Conservation (phyloP, 2,329 filamentous ascomycete species). For the Cadophora gregata region DNA sequence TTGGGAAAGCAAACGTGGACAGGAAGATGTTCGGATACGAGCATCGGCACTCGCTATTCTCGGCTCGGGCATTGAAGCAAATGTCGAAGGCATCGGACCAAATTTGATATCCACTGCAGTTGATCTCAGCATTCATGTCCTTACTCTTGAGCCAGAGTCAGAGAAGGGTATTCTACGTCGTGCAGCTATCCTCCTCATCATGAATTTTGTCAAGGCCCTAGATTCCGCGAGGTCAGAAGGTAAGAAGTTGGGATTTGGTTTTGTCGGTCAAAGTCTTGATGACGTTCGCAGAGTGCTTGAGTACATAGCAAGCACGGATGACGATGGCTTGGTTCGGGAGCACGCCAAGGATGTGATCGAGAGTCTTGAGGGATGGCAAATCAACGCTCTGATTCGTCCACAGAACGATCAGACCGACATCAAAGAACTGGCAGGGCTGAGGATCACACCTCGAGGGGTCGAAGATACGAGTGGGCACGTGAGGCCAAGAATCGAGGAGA, state of each 20-base stretch:
- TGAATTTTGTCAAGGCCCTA: constrained; percentile 66
- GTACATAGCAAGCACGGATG: constrained; percentile 70
- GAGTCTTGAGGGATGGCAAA: constrained; percentile 66
- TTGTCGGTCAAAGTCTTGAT: constrained; percentile 60
- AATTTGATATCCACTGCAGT: constrained; percentile 60
- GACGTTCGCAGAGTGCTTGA: constrained; percentile 67
- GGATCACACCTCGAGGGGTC: constrained; percentile 45
- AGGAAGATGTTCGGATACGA: constrained; percentile 73
- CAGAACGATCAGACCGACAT: constrained; percentile 35
- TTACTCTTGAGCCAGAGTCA: constrained; percentile 65
- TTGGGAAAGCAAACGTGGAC: constrained; percentile 69
- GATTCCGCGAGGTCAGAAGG: constrained; percentile 57
- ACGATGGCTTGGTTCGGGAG: constrained; percentile 70
- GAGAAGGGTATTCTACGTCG: constrained; percentile 70
- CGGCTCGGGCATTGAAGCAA: constrained; percentile 63
- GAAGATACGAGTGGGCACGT: constrained; percentile 21
- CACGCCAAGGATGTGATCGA: constrained; percentile 73
- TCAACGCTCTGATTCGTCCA: constrained; percentile 49
- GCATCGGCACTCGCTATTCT: constrained; percentile 73
- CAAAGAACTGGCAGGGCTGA: constrained; percentile 52
- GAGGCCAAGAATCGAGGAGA: constrained; percentile 62
- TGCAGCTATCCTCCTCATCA: constrained; percentile 67
- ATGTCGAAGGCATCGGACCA: constrained; percentile 61
- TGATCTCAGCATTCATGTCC: constrained; percentile 66
- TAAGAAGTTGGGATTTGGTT: constrained; percentile 57